Base-by-base conservation (phyloP, 768 basidiomycete species). In the Hortiboletus campestris region DNA sequence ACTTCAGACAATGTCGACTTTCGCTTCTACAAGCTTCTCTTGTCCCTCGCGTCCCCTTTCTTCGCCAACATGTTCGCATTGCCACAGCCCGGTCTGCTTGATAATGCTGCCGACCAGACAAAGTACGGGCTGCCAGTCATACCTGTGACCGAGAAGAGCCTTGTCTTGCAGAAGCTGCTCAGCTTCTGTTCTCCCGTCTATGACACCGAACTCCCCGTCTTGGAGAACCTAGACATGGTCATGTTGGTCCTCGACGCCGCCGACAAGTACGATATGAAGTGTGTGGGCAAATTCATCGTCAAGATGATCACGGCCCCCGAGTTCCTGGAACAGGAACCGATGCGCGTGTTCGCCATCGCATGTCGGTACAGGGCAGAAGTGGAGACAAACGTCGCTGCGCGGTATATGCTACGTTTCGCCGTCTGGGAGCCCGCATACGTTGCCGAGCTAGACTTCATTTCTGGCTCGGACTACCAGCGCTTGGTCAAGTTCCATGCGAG, bases 41-140 rank as follows among this genome's bases (percentile, higher is more conserved):
- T 87, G 12, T 75, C 80, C 17, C 63, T 83, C 16, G 79, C 82
- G 1, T 87, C 86, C 11, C 74, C 80, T 6, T 78, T 86, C 65
- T 86, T 86, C 59, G 72, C 73, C 46, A 74, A 76, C 58, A 80
- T 84, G 73, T 80, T 86, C 59, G 74, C 76, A 9, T 66, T 85
- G 28, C 84, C 84, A 25, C 73, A 74, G 39, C 76, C 82, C 2
- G 44, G 49, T 20, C 51, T 67, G 11, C 57, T 65, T 10, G 72
- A 72, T 43, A 60, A 58, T 14, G 49, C 62, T 17, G 68, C 64
- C 13, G 66, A 73, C 56, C 61, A 63, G 39, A 73, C 52, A 40
- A 70, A 69, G 50, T 65, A 72, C 41, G 74, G 68, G 2, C 63
- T 76, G 3, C 75, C 79, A 20, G 65, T 82, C 49, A 75, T 83